Conservation (phyloP, 2,329 filamentous ascomycete species). For the Escovopsis sp. region DNA sequence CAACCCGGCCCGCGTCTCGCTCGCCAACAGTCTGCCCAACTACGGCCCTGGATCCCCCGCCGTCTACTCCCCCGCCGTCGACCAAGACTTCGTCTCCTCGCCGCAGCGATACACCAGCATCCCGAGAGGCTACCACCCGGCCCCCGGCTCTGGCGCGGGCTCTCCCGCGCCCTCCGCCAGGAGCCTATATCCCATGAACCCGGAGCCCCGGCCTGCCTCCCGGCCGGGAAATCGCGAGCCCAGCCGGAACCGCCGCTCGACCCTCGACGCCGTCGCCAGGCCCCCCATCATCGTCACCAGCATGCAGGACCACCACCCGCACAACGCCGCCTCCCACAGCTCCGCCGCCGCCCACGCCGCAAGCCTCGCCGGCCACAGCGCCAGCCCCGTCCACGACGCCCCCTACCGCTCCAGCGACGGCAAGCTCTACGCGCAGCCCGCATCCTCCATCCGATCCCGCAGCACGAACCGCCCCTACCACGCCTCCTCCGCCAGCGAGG, state of each 20-base stretch:
- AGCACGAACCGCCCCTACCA: constrained; percentile 34
- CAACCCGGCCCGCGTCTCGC: constrained; percentile 36
- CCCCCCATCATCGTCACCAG: constrained; percentile 45
- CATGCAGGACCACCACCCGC: constrained; percentile 28
- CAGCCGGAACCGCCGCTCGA: constrained; percentile 35
- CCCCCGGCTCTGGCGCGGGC: constrained; percentile 6
- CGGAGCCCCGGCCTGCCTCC: constrained; percentile 32
- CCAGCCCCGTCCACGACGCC: constrained; percentile 34
- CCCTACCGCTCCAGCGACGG: constrained; percentile 36
- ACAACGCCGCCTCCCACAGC: constrained; percentile 25
- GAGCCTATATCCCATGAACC: constrained; percentile 38
- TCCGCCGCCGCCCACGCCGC: constrained; percentile 23
- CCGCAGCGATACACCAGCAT: constrained; percentile 17
- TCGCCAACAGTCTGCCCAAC: constrained; percentile 35
- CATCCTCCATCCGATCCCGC: constrained; percentile 38
- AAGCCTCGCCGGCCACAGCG: constrained; percentile 23
- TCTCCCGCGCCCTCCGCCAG: constrained; percentile 22
- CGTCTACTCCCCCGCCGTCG: constrained; percentile 27
- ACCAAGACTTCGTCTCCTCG: constrained; percentile 38
- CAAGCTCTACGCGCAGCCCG: constrained; percentile 41
- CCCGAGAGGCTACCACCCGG: constrained; percentile 19
- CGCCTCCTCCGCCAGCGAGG: constrained; percentile 35
- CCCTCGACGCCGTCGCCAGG: constrained; percentile 32
- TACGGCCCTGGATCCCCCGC: constrained; percentile 33
- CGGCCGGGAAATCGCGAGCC: constrained; percentile 33